Evolutionary conservation across 352 stramenopile genomes (phyloP).

Genomic region (Phytophthora megakarya): DNA sequence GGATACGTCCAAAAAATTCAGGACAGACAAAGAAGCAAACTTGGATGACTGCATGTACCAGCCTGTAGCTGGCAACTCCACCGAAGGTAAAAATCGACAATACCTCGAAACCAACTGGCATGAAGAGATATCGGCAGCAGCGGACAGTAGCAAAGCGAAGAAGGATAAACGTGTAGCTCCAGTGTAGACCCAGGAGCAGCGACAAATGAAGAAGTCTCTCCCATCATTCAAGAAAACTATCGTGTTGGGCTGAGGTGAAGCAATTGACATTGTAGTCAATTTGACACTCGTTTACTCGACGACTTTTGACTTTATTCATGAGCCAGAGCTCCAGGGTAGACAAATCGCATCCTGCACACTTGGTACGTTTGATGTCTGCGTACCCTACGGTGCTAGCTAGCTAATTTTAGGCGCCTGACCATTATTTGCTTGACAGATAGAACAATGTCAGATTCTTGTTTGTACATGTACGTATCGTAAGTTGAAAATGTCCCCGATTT

Average conservation of each 20-base stretch:
- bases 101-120: not conserved
- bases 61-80: not conserved
- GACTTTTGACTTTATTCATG: conserved; percentile 42
- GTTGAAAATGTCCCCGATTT: conserved; percentile 26
- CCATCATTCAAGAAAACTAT: conserved; percentile 39
- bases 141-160: not conserved
- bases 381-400: too few species aligned
- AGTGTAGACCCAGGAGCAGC: conserved; percentile 17
- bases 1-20: not conserved
- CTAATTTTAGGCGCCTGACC: conserved; percentile 1
- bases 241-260: conserved; percentile 30
- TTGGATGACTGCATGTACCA: conserved; percentile 4
- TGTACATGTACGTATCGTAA: conserved; percentile 26
- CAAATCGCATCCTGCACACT: too few species aligned
- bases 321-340: conserved; percentile 35
- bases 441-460: conserved; percentile 28
- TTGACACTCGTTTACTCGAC: conserved; percentile 35
- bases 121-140: not conserved
- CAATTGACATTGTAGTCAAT: too few species aligned
- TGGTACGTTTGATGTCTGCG: too few species aligned
- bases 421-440: conserved; percentile 17
- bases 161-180: conserved; percentile 8
- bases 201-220: conserved; percentile 28
- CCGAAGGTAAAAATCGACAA: conserved; percentile 17
- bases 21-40: conserved; percentile 26